Conservation (phyloP, 108 stramenopile genomes). For the Cyclotella kingstonii region DNA sequence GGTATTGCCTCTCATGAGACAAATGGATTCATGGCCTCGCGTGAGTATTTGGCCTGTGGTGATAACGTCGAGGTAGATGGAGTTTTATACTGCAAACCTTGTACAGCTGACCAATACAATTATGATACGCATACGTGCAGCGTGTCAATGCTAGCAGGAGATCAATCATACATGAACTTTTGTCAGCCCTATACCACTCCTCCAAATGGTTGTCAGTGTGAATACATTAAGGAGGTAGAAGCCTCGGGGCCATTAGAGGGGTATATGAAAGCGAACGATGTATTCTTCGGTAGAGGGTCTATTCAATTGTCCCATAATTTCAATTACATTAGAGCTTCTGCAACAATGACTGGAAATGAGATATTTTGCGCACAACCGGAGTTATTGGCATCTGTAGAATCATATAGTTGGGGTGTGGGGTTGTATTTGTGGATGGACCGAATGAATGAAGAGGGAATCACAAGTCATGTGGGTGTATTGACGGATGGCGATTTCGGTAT, state of each 20-base stretch:
- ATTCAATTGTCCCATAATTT: constrained; percentile 34
- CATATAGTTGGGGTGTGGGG: constrained; percentile 22
- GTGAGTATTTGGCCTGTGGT: constrained; percentile 30
- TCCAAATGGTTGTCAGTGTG: constrained; percentile 26
- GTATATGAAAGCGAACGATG: constrained; percentile 20
- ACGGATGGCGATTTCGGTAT: constrained; percentile 22
- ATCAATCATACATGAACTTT: constrained; percentile 28
- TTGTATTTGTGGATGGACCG: constrained; percentile 32
- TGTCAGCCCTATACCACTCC: constrained; percentile 32
- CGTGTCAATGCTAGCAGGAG: constrained; percentile 23
- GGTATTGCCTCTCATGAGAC: constrained; percentile 37
- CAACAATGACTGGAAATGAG: constrained; percentile 25
- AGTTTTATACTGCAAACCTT: constrained; percentile 22
- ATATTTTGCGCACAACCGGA: constrained; percentile 28
- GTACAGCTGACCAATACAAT: constrained; percentile 16
- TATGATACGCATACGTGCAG: constrained; percentile 22
- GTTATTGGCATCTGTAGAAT: constrained; percentile 15
- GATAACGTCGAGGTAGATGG: constrained; percentile 14
- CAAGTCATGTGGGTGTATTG: constrained; percentile 22
- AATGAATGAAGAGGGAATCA: constrained; percentile 25
- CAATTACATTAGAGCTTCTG: constrained; percentile 33
- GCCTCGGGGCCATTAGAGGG: constrained; percentile 22
- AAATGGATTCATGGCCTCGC: constrained; percentile 14
- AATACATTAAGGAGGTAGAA: constrained; percentile 37
- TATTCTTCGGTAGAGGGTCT: constrained; percentile 29